Percentiles rank a stretch among this genome's conserved stretches.
phyloP scores from a whole-genome alignment of 2,329 filamentous ascomycete genomes.

The Pyrenochaeta sp. region DNA sequence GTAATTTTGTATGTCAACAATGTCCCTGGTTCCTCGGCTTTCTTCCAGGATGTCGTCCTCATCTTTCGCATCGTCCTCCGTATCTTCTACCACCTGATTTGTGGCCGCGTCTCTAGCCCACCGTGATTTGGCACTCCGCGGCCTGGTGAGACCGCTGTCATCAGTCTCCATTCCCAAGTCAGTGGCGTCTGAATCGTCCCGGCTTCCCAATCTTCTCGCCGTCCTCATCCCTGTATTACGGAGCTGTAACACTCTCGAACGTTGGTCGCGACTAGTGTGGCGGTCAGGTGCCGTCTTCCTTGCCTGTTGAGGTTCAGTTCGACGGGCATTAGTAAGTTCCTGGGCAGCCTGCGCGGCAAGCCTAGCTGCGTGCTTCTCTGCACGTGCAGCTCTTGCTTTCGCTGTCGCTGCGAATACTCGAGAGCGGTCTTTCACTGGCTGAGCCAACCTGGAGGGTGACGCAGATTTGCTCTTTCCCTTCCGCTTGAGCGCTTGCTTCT shows the following conservation, averaged over 20 bases:
- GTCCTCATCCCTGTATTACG: not conserved
- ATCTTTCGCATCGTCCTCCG: conserved; percentile 14
- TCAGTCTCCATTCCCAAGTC: not conserved
- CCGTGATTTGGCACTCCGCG: not conserved
- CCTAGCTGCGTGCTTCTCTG: conserved; percentile 15
- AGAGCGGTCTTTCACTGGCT: conserved; percentile 1
- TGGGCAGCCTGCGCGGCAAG: conserved; percentile 5
- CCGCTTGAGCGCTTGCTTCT: conserved; percentile 7
- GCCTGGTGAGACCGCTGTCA: conserved; percentile 1
- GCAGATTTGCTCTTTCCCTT: conserved; percentile 8
- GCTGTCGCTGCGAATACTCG: conserved; percentile 4
- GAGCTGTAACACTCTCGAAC: not conserved
- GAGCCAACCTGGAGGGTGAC: not conserved
- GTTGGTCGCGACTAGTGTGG: not conserved
- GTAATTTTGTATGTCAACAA: not conserved
- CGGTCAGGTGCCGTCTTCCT: conserved; percentile 12
- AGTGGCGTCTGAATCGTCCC: conserved; percentile 3
- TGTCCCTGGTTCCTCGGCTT: not conserved
- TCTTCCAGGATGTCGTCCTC: conserved; percentile 11
- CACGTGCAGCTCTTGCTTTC: conserved; percentile 25
- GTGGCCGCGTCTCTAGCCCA: not conserved
- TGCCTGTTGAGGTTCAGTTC: conserved; percentile 8
- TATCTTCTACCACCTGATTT: conserved; percentile 14
- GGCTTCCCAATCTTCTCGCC: not conserved
- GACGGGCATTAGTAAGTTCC: not conserved